A percentile compares a stretch with the other conserved stretches of the same genome.
These are phyloP conservation scores for Cladosporium sp. DNA, from an alignment of 2,329 filamentous ascomycete species.

Conservation along the genomic window DNA sequence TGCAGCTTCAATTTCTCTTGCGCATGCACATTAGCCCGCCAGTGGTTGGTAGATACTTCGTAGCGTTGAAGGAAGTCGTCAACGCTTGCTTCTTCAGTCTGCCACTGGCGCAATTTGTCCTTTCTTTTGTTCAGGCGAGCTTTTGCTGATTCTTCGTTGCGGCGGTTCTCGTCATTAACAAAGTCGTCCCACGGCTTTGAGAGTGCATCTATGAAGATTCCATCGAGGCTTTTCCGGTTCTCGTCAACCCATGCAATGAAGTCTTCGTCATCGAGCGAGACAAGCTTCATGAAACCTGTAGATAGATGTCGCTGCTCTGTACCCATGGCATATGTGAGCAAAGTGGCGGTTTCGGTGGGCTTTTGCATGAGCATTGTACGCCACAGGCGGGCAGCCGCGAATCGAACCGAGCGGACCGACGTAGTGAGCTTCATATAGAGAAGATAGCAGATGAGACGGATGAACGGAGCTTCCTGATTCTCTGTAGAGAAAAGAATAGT, in stretches of 20 bases:
- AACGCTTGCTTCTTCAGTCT: conserved; percentile 60
- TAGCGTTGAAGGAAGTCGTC: conserved; percentile 76
- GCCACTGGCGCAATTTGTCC: conserved; percentile 79
- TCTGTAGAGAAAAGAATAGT: conserved; percentile 78
- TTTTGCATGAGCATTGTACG: conserved; percentile 93
- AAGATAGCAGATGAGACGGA: conserved; percentile 86
- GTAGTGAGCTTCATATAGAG: conserved; percentile 86
- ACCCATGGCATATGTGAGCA: conserved; percentile 68
- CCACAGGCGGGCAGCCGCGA: conserved; percentile 78
- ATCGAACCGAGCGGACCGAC: conserved; percentile 60
- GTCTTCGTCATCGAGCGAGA: conserved; percentile 81
- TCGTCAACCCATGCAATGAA: conserved; percentile 87
- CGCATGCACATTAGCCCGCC: conserved; percentile 92
- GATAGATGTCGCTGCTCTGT: conserved; percentile 68
- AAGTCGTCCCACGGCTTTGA: conserved; percentile 86
- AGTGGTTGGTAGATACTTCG: conserved; percentile 79
- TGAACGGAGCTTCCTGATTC: conserved; percentile 72
- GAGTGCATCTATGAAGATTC: conserved; percentile 75
- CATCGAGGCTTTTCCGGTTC: conserved; percentile 72
- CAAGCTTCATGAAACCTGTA: conserved; percentile 75
- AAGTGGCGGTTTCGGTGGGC: conserved; percentile 69
- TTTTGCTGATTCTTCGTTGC: conserved; percentile 70
- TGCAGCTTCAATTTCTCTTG: conserved; percentile 92
- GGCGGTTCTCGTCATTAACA: conserved; percentile 74
- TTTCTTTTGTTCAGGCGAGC: conserved; percentile 68